phyloP scores from a whole-genome alignment of 495 filamentous ascomycete genomes.

The Neurospora sp. region DNA sequence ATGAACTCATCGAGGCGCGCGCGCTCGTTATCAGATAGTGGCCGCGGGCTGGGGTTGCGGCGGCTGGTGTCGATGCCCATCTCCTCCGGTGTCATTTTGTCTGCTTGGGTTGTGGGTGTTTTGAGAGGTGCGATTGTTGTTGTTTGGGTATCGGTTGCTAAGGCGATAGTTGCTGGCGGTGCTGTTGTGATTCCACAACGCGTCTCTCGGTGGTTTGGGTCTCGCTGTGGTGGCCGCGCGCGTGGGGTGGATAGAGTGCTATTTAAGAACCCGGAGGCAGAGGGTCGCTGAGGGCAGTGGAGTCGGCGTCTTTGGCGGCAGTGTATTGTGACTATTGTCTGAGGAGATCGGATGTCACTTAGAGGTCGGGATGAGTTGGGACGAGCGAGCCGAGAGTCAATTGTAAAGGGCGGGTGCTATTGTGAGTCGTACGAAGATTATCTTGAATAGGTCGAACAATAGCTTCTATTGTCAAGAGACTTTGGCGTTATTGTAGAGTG shows the following conservation, averaged over 20 bases:
- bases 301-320: neutral
- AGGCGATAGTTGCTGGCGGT: neutral
- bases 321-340: neutral
- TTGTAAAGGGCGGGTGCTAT: neutral
- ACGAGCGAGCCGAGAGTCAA: neutral
- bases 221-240: neutral
- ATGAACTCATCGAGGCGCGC: constrained; percentile 81
- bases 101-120: neutral
- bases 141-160: neutral
- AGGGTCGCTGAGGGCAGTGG: neutral
- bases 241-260: neutral
- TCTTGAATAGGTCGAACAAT: neutral
- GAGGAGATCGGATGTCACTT: neutral
- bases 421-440: neutral
- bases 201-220: neutral
- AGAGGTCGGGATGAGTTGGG: neutral
- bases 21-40: constrained; percentile 69
- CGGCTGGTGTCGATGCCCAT: constrained; percentile 68
- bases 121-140: neutral
- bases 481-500: neutral
- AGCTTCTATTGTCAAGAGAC: neutral
- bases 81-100: constrained; percentile 10
- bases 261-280: neutral
- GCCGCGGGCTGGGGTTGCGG: constrained; percentile 75
- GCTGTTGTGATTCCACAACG: neutral